Evolutionary conservation across 768 basidiomycete genomes (phyloP).

Genomic region (Lentinula guzmanii): DNA sequence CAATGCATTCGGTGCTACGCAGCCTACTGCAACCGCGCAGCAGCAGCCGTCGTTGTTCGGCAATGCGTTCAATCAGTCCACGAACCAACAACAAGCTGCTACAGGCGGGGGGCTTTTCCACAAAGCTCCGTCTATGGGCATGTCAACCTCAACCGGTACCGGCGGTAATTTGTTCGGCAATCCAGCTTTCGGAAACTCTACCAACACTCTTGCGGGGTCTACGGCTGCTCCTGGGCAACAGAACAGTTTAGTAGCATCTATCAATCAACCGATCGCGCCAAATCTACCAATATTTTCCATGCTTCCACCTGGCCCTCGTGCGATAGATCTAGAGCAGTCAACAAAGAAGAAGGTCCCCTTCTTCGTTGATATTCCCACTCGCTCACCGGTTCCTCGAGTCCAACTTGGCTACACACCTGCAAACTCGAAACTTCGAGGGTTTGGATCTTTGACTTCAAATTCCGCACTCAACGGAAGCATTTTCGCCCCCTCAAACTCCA

Average conservation of each 20-base stretch:
- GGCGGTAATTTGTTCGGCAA: constrained; percentile 36
- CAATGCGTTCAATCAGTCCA: constrained; percentile 35
- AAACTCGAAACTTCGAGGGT: constrained; percentile 68
- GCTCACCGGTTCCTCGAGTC: constrained; percentile 64
- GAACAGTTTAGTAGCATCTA: constrained; percentile 73
- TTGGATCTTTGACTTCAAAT: constrained; percentile 42
- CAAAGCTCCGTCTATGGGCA: constrained; percentile 40
- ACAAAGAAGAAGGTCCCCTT: constrained; percentile 74
- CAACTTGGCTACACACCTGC: constrained; percentile 62
- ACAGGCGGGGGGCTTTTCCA: constrained; percentile 46
- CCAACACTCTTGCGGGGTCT: constrained; percentile 32
- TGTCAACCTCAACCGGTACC: constrained; percentile 33
- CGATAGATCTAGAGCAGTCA: constrained; percentile 50
- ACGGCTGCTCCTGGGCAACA: constrained; percentile 39
- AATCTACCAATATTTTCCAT: constrained; percentile 71
- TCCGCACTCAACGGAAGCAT: constrained; percentile 30
- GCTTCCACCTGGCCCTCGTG: constrained; percentile 67
- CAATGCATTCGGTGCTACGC: constrained; percentile 34
- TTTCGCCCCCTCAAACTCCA: constrained; percentile 39
- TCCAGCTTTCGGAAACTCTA: constrained; percentile 24
- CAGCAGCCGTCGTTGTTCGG: constrained; percentile 43
- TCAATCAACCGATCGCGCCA: constrained; percentile 76
- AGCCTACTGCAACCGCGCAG: constrained; percentile 24
- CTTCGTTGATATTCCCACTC: constrained; percentile 70
- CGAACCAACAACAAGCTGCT: constrained; percentile 35